These are phyloP conservation scores for Pyrenophora tritici-repentis DNA, from an alignment of 2,329 filamentous ascomycete genomes.

Conservation along the genomic window DNA sequence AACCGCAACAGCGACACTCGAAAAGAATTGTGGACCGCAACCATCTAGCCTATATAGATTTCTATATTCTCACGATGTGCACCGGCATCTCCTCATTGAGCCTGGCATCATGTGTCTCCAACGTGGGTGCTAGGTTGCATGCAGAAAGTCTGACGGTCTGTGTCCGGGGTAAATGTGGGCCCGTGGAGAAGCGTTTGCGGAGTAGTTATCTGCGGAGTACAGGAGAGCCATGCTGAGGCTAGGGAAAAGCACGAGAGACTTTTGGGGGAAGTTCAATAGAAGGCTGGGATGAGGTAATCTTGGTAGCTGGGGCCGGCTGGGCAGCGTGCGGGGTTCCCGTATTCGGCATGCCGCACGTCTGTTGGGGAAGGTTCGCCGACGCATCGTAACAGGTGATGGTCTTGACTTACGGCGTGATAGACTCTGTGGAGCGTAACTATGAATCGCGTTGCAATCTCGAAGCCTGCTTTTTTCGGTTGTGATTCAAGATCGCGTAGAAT, in stretches of 20 bases:
- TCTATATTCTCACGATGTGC: slow-evolving; percentile 1
- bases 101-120: slow-evolving; percentile 1
- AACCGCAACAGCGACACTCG: background rate
- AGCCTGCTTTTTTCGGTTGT: no score
- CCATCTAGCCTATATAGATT: slow-evolving; percentile 6
- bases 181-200: slow-evolving; percentile 2
- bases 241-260: background rate
- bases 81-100: slow-evolving; percentile 13
- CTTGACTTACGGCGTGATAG: no score
- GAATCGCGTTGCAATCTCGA: no score
- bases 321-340: slow-evolving; percentile 11
- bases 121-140: background rate
- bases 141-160: background rate
- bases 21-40: background rate
- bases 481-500: no score
- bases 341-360: slow-evolving; percentile 11
- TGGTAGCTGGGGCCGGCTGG: slow-evolving; percentile 7
- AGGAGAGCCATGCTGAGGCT: background rate
- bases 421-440: no score
- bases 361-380: slow-evolving; percentile 2
- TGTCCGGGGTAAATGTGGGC: slow-evolving; percentile 19
- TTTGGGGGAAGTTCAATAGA: background rate
- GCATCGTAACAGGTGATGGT: background rate
- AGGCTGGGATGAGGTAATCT: slow-evolving; percentile 4
- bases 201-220: slow-evolving; percentile 8